Conservation (phyloP, 805 yeast genomes). For the Candida oleophila region DNA sequence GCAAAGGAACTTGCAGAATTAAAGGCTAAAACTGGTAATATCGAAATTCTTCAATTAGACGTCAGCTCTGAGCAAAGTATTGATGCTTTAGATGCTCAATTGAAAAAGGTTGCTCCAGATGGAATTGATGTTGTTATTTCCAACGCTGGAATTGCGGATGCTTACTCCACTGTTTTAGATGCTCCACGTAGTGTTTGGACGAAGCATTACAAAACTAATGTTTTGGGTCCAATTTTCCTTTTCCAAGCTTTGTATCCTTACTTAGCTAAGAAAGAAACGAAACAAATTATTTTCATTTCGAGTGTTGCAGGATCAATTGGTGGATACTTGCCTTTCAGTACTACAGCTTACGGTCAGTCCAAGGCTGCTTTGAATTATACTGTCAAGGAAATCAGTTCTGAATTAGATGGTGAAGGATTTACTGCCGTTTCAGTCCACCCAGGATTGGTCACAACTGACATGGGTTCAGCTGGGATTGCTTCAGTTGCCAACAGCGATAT, state of each 20-base stretch:
- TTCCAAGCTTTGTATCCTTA: slow-evolving; percentile 26
- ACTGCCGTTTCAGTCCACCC: slow-evolving; percentile 35
- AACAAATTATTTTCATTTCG: slow-evolving; percentile 28
- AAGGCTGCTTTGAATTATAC: slow-evolving; percentile 36
- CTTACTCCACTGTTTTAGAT: slow-evolving; percentile 14
- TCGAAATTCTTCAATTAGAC: slow-evolving; percentile 13
- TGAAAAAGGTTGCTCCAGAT: slow-evolving; percentile 10
- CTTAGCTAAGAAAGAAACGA: slow-evolving; percentile 18
- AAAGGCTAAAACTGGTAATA: slow-evolving; percentile 9
- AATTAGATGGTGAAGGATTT: slow-evolving; percentile 21
- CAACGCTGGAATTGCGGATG: slow-evolving; percentile 25
- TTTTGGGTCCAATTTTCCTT: slow-evolving; percentile 30
- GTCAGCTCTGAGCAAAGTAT: slow-evolving; percentile 18
- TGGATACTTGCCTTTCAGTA: slow-evolving; percentile 15
- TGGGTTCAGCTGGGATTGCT: slow-evolving; percentile 14
- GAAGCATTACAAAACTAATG: slow-evolving; percentile 18
- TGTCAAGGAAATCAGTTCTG: slow-evolving; percentile 21
- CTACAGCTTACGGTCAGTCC: slow-evolving; percentile 29
- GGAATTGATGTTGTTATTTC: slow-evolving; percentile 30
- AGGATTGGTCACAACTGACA: slow-evolving; percentile 36
- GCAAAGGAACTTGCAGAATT: slow-evolving; percentile 14
- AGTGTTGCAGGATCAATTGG: slow-evolving; percentile 25
- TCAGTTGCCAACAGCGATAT: neutral
- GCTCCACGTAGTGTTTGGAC: slow-evolving; percentile 16
- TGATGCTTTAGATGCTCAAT: slow-evolving; percentile 12